Evolutionary conservation across 2,329 filamentous ascomycete genomes (phyloP), one percentile per base, ranked within the genome.

Genomic region (Paecilomyces formosus): DNA sequence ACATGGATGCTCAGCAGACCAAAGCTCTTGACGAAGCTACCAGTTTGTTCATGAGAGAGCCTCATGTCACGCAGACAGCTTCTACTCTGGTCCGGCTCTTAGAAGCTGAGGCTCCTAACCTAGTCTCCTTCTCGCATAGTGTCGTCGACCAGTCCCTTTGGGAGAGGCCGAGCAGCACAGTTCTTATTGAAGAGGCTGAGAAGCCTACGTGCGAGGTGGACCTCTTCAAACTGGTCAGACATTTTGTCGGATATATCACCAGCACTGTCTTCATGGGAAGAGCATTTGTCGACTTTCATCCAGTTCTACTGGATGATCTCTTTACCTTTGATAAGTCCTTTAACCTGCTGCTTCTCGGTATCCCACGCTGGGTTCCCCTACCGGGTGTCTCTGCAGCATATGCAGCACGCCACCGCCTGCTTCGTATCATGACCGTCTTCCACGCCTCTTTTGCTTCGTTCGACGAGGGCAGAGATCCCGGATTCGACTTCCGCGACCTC

Each of bases 121-220:
- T 88, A 33, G 78, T 87, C 45, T 84, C 83, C 0, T 86, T 85
- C 64, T 79, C 78, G 39, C 74, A 78, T 7, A 85, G 83, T 18
- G 73, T 79, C 2, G 82, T 88, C 24, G 85, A 88, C 65, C 83
- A 87, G 60, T 78, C 79, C 64, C 75, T 76, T 1, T 88, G 86
- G 85, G 86, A 88, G 66, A 79, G 83, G 33, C 72, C 69, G n/a
- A 78, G 75, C 18, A 70, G 76, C 9, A 74, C 81, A 1, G 70
- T 72, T 2, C 69, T 77, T 9, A 67, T 74, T 3, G 78, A 80
- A 15, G 63, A 72, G 1, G 68, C 70, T n/a, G 74, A 69, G 5
- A 64, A 66, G 33, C 60, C 68, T 15, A 57, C 55, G 56, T 82
- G 79, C 13, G 83, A 86, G 63, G 75, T 79, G 12, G 76, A 77